Percentiles rank a stretch among this genome's conserved stretches.
phyloP scores from a whole-genome alignment of 768 basidiomycete species.

The Pisolithus marmoratus region DNA sequence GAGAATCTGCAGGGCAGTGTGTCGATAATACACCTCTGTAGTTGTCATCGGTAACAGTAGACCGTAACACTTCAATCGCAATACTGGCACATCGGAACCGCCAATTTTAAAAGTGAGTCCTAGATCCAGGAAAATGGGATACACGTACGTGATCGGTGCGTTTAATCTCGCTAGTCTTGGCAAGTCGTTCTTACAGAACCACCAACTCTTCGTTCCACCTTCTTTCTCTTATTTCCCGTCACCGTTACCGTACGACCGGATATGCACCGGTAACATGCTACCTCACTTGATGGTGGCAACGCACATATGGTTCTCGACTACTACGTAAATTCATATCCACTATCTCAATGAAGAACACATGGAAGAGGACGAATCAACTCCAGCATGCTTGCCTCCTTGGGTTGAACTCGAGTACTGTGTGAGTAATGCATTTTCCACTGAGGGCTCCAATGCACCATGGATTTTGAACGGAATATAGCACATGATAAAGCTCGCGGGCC shows the following conservation, averaged over 20 bases:
- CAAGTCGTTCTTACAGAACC: not conserved
- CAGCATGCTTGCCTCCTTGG: constrained; percentile 77
- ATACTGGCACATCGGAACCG: not conserved
- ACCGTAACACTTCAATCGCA: not conserved
- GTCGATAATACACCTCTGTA: too few species aligned
- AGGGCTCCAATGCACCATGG: not conserved
- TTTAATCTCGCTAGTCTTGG: not conserved
- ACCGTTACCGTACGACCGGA: not conserved
- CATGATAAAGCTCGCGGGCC: constrained; percentile 76
- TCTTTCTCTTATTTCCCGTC: not conserved
- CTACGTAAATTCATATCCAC: not conserved
- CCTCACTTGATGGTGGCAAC: constrained; percentile 1
- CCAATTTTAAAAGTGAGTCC: not conserved
- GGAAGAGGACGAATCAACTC: constrained; percentile 84
- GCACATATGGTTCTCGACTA: too few species aligned
- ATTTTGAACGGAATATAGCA: constrained; percentile 43
- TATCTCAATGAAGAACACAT: constrained; percentile 65
- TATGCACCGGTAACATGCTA: not conserved
- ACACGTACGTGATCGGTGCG: constrained; percentile 55
- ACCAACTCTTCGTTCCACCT: not conserved
- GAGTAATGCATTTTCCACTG: constrained; percentile 13
- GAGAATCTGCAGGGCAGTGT: too few species aligned
- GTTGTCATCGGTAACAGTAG: too few species aligned
- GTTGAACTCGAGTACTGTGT: constrained; percentile 90
- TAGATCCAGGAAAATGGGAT: constrained; percentile 30